Evolutionary conservation across 2,329 filamentous ascomycete species (phyloP), one percentile per base, ranked within the genome.

Genomic region (Cercospora berteroae): DNA sequence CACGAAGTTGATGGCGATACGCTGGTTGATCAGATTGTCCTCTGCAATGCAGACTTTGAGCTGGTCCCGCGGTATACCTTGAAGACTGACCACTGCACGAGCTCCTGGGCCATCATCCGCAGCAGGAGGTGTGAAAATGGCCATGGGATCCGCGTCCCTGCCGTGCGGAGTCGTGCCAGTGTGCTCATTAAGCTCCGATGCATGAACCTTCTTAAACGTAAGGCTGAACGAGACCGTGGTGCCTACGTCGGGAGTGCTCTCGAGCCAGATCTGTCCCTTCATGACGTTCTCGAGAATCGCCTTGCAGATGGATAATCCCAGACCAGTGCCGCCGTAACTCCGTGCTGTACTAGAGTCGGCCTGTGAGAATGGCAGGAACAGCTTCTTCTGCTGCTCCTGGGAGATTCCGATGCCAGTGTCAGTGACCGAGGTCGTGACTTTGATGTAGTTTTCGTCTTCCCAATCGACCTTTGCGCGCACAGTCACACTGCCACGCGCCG

Each of bases 341-440:
- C 94, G 86, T 63, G 93, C 93, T 2, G 93, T 96, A 73, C 92
- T 95, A 58, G 90, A 91, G 79, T 97, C 94, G 1, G 94, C 94
- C 79, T 97, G 94, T 64, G 91, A 94, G 76, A 97, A 97, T 0
- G 94, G 94, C 73, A 93, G 87, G 85, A 97, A 97, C 1, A 97
- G 85, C 69, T 95, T 95, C 68, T 90, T 88, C 59, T 94, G 85
- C 73, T 94, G 90, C 76, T 94, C 89, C 20, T 90, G 87, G 0
- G 92, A 90, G 65, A 97, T 96, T 18, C 94, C 94, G 69, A 97
- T 97, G 31, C 94, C 94, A 0, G 93, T 97, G 76, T 97, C 94
- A 60, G 89, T 85, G 33, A 97, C 93, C 79, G 91, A 94, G 77
- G 94, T 95, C 2, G 90, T 93, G 64, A 97, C 83, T 27, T 88